Base-by-base conservation (phyloP, 495 filamentous ascomycete species). In the Tuber aestivum region DNA sequence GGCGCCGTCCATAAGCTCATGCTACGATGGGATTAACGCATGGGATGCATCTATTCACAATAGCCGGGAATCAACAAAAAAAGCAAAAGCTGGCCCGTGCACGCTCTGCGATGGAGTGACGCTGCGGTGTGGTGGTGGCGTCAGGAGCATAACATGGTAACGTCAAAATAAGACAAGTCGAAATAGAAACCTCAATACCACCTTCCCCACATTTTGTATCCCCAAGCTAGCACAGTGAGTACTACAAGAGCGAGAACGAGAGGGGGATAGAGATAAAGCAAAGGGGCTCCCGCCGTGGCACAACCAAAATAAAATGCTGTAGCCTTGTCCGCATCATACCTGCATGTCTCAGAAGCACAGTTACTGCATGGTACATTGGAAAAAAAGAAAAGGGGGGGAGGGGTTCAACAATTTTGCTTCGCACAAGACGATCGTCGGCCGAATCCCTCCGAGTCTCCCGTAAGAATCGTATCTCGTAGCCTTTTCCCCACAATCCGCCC, bases 261-360 rank as follows among this genome's bases (percentile, higher is more conserved):
- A 23, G n/a, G n/a, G 23, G n/a, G 5, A 45, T n/a, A n/a, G 16
- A 61, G 50, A 61, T 61, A n/a, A 32, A 32, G 50, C 48, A 50
- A 61, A 61, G 50, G 9, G n/a, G 50, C 9, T 32, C 7, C n/a
- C 50, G 23, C n/a, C n/a, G 50, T 61, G 50, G 50, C 7, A 32
- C 50, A 61, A 16, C 23, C 14, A 32, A 61, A 32, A 56, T 3
- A 27, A 27, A 14, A 61, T 12, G n/a, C n/a, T 61, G 50, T 32
- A 61, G 50, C 50, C 50, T 61, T 32, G 50, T 9, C n/a, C 50
- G 50, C 50, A 61, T 61, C 50, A 32, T 32, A 61, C 50, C 50
- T 61, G 50, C 50, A 61, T 61, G 50, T 61, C 50, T 61, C 50
- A 61, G n/a, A 61, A 61, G 50, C 50, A 61, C 50, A 61, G 50